phyloP scores from a whole-genome alignment of 805 yeast genomes.

The Metschnikowia amazonensis region DNA sequence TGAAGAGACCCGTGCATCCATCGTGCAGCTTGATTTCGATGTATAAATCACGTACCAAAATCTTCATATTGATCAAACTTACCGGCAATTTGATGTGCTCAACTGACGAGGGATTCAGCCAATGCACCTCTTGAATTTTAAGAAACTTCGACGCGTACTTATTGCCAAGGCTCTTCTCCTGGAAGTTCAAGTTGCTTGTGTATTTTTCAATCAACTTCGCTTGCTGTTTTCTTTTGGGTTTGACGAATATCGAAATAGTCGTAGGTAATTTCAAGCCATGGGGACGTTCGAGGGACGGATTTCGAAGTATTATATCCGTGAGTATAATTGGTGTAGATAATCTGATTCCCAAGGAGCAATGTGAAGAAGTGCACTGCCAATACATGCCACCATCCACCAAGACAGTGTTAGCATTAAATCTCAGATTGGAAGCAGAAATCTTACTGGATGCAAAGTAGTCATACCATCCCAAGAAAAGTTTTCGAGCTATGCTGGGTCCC shows the following conservation, averaged over 20 bases:
- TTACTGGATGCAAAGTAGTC: constrained; percentile 28
- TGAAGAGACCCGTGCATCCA: constrained; percentile 15
- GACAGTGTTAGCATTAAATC: constrained; percentile 38
- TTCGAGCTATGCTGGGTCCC: constrained; percentile 22
- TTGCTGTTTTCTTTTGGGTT: constrained; percentile 24
- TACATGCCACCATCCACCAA: constrained; percentile 30
- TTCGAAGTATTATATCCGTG: constrained; percentile 32
- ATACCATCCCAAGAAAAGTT: constrained; percentile 38
- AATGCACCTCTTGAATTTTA: constrained; percentile 25
- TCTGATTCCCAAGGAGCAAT: constrained; percentile 36
- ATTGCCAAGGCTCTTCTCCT: constrained; percentile 10
- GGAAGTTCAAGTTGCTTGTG: constrained; percentile 10
- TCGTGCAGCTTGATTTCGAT: constrained; percentile 19
- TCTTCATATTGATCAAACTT: constrained; percentile 29
- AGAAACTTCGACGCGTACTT: constrained; percentile 30
- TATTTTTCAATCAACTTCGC: constrained; percentile 19
- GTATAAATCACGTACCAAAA: constrained; percentile 33
- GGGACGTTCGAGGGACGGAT: constrained; percentile 11
- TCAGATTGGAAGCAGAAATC: constrained; percentile 24
- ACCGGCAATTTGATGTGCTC: constrained; percentile 33
- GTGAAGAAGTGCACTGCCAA: constrained; percentile 32
- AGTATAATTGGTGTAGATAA: constrained; percentile 30
- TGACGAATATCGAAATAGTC: constrained; percentile 26
- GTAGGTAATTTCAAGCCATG: constrained; percentile 14
- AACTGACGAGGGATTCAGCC: constrained; percentile 16